A percentile compares a stretch with the other conserved stretches of the same genome.
These are phyloP conservation scores for Globisporangium nodosum DNA, from an alignment of 352 stramenopile genomes.

Conservation along the genomic window DNA sequence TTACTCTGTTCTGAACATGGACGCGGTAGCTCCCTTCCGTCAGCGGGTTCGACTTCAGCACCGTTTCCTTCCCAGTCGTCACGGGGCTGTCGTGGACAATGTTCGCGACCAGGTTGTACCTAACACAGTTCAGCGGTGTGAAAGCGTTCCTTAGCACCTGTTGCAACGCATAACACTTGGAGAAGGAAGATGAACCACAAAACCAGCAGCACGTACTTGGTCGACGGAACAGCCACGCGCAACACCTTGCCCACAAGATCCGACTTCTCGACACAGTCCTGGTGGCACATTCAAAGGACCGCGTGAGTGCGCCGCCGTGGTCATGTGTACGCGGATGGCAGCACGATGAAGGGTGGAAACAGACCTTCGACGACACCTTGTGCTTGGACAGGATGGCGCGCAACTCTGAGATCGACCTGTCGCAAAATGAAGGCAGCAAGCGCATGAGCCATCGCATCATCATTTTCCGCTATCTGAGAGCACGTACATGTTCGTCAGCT, in stretches of 20 bases:
- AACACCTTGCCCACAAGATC: slow-evolving; percentile 73
- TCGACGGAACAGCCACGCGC: slow-evolving; percentile 43
- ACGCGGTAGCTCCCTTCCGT: slow-evolving; percentile 96
- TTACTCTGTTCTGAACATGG: slow-evolving; percentile 92
- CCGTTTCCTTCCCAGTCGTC: slow-evolving; percentile 88
- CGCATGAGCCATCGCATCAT: background rate
- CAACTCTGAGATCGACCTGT: slow-evolving; percentile 63
- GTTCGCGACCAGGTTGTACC: slow-evolving; percentile 98
- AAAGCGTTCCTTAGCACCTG: slow-evolving; percentile 1
- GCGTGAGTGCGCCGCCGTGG: background rate
- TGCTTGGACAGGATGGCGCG: slow-evolving; percentile 48
- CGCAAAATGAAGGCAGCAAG: background rate
- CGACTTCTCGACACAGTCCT: slow-evolving; percentile 77
- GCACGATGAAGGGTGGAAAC: background rate
- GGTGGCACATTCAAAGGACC: background rate
- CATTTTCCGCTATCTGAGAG: background rate
- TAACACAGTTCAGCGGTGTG: slow-evolving; percentile 22
- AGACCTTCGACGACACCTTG: slow-evolving; percentile 39
- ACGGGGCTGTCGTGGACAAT: slow-evolving; percentile 96
- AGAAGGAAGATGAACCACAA: background rate
- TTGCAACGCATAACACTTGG: background rate
- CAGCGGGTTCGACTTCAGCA: slow-evolving; percentile 88
- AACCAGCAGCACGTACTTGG: slow-evolving; percentile 37
- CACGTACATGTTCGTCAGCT: slow-evolving; percentile 37
- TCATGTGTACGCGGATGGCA: background rate